Conservation (phyloP, 352 stramenopile genomes). For the Phytophthora podocarpi region DNA sequence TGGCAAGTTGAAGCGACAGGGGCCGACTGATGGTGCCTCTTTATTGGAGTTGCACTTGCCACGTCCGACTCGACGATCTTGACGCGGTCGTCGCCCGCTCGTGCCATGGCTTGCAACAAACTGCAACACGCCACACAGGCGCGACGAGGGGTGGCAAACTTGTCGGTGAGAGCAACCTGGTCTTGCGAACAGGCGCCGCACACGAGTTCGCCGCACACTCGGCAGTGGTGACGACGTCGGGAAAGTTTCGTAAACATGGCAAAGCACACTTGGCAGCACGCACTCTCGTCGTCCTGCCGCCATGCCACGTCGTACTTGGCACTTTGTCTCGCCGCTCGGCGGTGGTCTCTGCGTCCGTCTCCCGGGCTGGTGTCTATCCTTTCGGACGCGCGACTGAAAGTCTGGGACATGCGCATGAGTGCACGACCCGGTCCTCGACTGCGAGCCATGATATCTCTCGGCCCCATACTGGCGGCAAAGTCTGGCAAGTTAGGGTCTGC, state of each 20-base stretch:
- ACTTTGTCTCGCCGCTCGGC: constrained; percentile 33
- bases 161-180: constrained; percentile 54
- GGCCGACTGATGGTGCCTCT: constrained; percentile 21
- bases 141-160: constrained; percentile 60
- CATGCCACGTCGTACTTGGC: constrained; percentile 80
- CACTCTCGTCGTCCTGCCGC: constrained; percentile 59
- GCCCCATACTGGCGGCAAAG: constrained; percentile 37
- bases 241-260: constrained; percentile 76
- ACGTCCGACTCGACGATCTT: constrained; percentile 41
- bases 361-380: constrained; percentile 15
- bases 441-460: constrained; percentile 14
- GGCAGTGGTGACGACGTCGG: constrained; percentile 79
- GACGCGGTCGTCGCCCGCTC: constrained; percentile 50
- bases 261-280: constrained; percentile 74
- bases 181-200: constrained; percentile 76
- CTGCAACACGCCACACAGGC: constrained; percentile 66
- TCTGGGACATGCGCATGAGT: constrained; percentile 31
- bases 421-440: constrained; percentile 15
- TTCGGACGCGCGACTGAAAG: constrained; percentile 38
- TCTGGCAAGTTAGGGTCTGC: constrained; percentile 19
- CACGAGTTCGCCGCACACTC: constrained; percentile 78
- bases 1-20: constrained; percentile 20
- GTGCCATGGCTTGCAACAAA: constrained; percentile 62
- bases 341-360: constrained; percentile 6
- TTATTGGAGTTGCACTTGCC: constrained; percentile 9